phyloP scores from a whole-genome alignment of 331 rosid species.

The Quercus phellos region DNA sequence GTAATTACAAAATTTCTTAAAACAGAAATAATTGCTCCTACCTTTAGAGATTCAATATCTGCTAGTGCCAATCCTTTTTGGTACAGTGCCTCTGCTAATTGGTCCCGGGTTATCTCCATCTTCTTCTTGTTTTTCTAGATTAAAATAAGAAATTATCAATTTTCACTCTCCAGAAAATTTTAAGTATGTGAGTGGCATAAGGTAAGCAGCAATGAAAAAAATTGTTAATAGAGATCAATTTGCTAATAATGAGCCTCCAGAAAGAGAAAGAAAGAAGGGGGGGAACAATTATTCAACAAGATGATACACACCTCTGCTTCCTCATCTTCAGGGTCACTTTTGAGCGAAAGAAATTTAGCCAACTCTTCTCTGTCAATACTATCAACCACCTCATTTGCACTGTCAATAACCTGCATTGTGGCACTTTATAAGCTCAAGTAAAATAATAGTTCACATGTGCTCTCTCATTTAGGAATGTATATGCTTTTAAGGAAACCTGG shows the following conservation, averaged over 20 bases:
- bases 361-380: constrained; percentile 72
- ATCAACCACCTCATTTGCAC: constrained; percentile 65
- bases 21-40: constrained; percentile 11
- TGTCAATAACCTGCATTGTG: constrained; percentile 58
- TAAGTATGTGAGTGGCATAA: not conserved
- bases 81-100: constrained; percentile 73
- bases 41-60: constrained; percentile 64
- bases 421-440: not conserved
- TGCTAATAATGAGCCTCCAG: not conserved
- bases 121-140: constrained; percentile 64
- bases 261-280: not conserved
- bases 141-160: not conserved
- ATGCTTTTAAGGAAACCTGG: not conserved
- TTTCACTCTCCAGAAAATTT: constrained; percentile 11
- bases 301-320: constrained; percentile 60
- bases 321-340: constrained; percentile 77
- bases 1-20: not conserved
- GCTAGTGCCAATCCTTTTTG: constrained; percentile 79
- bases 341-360: constrained; percentile 48
- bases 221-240: not conserved
- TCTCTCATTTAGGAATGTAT: not conserved
- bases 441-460: not conserved
- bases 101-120: constrained; percentile 79
- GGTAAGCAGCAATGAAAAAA: not conserved
- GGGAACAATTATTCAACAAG: not conserved